These are phyloP conservation scores for Westerdykella sp. DNA, from an alignment of 2,329 filamentous ascomycete genomes.

Conservation along the genomic window DNA sequence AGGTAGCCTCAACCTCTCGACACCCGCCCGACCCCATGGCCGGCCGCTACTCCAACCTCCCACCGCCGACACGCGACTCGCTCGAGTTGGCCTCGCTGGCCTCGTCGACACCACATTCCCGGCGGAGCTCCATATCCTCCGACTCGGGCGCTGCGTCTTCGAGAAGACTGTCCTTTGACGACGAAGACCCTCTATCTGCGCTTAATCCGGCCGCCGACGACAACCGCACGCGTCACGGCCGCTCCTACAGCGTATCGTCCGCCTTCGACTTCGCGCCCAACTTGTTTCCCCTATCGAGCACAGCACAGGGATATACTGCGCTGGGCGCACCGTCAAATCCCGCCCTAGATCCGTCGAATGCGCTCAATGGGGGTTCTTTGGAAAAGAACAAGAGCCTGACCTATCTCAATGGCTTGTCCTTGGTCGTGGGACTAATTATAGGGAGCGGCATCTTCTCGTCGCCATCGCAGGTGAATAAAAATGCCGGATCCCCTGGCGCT, in stretches of 20 bases:
- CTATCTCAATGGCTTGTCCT: constrained; percentile 83
- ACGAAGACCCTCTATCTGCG: constrained; percentile 67
- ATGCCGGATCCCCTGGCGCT: constrained; percentile 85
- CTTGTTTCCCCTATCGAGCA: constrained; percentile 85
- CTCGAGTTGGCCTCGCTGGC: constrained; percentile 94
- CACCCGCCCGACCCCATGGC: constrained; percentile 28
- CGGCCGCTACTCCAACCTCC: constrained; percentile 33
- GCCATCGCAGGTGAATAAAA: constrained; percentile 84
- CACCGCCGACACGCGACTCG: constrained; percentile 66
- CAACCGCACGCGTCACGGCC: constrained; percentile 44
- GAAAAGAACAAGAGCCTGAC: constrained; percentile 96
- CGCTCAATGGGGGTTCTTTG: constrained; percentile 67
- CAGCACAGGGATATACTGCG: constrained; percentile 70
- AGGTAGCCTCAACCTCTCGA: constrained; percentile 11
- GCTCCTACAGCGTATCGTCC: constrained; percentile 84
- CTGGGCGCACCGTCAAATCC: constrained; percentile 67
- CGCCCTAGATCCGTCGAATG: constrained; percentile 48
- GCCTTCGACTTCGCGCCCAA: constrained; percentile 94
- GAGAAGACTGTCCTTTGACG: constrained; percentile 78
- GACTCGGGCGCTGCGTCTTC: constrained; percentile 89
- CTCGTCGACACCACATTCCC: constrained; percentile 65
- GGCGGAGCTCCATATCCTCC: constrained; percentile 60
- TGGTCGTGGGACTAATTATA: constrained; percentile 90
- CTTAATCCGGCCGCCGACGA: constrained; percentile 44
- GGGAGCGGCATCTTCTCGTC: constrained; percentile 95